A percentile compares a stretch with the other conserved stretches of the same genome.
These are phyloP conservation scores for Copromyces sp. DNA, from an alignment of 495 filamentous ascomycete genomes.

Conservation along the genomic window DNA sequence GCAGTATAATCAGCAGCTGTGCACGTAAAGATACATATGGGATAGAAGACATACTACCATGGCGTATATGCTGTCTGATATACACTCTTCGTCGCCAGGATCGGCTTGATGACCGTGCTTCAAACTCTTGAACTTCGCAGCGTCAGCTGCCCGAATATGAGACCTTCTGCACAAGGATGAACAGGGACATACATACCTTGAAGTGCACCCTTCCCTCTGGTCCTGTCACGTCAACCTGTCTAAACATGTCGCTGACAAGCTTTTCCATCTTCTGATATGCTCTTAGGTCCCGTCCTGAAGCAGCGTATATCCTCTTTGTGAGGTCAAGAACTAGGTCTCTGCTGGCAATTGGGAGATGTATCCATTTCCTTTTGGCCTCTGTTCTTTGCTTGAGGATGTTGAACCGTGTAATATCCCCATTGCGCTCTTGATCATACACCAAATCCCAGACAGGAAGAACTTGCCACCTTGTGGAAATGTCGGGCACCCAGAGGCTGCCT, in stretches of 20 bases:
- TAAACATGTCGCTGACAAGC: neutral
- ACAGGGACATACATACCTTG: neutral
- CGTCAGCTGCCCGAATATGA: neutral
- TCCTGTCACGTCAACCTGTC: constrained; percentile 1
- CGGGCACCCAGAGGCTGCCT: constrained; percentile 4
- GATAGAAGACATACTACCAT: neutral
- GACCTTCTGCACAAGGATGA: neutral
- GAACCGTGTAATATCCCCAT: neutral
- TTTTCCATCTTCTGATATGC: neutral
- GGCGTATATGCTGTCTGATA: neutral
- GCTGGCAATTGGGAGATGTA: constrained; percentile 3
- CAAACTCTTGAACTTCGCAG: neutral
- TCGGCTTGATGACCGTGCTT: neutral
- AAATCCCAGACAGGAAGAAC: neutral
- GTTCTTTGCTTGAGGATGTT: too few species aligned
- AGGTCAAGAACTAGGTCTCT: neutral
- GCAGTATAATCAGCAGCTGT: neutral
- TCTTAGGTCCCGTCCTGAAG: neutral
- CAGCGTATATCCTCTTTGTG: neutral
- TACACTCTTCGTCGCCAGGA: neutral
- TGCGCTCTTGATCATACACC: neutral
- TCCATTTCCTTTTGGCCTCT: constrained; percentile 1
- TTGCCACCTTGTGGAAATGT: neutral
- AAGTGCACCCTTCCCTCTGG: constrained; percentile 2
- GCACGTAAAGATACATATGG: neutral